Evolutionary conservation across 768 basidiomycete genomes (phyloP).

Genomic region (Solioccasus polychromus): DNA sequence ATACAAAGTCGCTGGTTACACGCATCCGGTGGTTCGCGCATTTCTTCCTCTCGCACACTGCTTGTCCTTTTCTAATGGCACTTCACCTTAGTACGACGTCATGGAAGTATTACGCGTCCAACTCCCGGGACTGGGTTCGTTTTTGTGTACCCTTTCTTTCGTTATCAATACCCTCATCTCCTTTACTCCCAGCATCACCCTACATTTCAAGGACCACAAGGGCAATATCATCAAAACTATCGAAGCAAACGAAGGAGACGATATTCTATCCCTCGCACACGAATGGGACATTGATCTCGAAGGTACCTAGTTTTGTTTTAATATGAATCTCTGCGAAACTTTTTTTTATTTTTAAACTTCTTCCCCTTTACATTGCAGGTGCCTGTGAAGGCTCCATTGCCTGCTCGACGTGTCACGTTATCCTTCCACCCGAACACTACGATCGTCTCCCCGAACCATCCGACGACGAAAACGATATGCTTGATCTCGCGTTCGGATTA

Average conservation of each 20-base stretch:
- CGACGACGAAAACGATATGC: conserved; percentile 98
- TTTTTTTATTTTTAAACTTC: not conserved
- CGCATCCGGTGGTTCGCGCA: conserved; percentile 15
- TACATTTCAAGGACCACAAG: conserved; percentile 88
- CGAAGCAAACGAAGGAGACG: conserved; percentile 93
- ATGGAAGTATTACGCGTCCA: conserved; percentile 60
- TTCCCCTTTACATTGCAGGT: conserved; percentile 45
- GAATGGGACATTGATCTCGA: conserved; percentile 96
- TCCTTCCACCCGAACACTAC: conserved; percentile 63
- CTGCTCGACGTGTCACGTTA: conserved; percentile 97
- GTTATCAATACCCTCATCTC: not conserved
- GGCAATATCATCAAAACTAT: conserved; percentile 82
- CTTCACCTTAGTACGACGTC: conserved; percentile 25
- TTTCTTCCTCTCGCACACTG: not conserved
- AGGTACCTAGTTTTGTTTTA: conserved; percentile 47
- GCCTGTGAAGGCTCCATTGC: conserved; percentile 97
- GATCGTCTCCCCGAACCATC: conserved; percentile 89
- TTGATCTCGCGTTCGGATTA: conserved; percentile 96
- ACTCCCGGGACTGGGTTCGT: conserved; percentile 66
- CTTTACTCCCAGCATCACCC: conserved; percentile 59
- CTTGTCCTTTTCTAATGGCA: not conserved
- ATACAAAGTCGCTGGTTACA: conserved; percentile 13
- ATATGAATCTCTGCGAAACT: not conserved
- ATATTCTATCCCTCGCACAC: conserved; percentile 85
- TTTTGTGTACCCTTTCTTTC: not conserved